Percentiles rank a stretch among this genome's conserved stretches.
Evolutionary conservation across 768 basidiomycete species (phyloP).

Genomic region (Lentinula aciculospora): DNA sequence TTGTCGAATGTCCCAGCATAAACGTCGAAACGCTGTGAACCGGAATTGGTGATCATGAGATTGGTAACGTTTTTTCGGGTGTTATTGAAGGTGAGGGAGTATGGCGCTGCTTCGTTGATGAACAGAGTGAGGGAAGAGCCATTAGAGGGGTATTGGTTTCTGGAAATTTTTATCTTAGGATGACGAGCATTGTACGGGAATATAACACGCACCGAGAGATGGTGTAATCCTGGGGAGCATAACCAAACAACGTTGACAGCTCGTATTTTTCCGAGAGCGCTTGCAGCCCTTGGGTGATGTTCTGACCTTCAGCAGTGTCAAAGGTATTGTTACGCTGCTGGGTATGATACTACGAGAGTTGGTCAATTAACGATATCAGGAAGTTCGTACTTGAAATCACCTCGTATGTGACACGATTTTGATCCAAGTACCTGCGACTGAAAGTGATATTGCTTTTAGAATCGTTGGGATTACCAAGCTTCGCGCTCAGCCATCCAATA

Average conservation of each 20-base stretch:
- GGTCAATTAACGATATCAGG: neutral
- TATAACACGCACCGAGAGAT: slow-evolving; percentile 39
- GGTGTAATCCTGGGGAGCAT: slow-evolving; percentile 72
- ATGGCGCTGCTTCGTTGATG: slow-evolving; percentile 47
- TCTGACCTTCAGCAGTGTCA: slow-evolving; percentile 49
- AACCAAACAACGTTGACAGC: slow-evolving; percentile 59
- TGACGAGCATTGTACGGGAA: neutral
- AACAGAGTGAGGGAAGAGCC: slow-evolving; percentile 56
- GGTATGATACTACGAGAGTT: slow-evolving; percentile 56
- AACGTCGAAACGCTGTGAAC: slow-evolving; percentile 60
- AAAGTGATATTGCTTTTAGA: slow-evolving; percentile 55
- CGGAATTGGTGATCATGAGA: slow-evolving; percentile 62
- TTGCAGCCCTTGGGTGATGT: slow-evolving; percentile 51
- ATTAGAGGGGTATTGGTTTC: slow-evolving; percentile 58
- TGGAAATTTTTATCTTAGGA: slow-evolving; percentile 17
- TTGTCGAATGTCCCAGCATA: slow-evolving; percentile 68
- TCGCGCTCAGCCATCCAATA: slow-evolving; percentile 69
- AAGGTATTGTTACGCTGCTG: slow-evolving; percentile 41
- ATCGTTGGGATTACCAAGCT: slow-evolving; percentile 25
- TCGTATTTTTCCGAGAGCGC: slow-evolving; percentile 54
- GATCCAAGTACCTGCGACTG: slow-evolving; percentile 70
- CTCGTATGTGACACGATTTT: slow-evolving; percentile 74
- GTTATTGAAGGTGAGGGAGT: slow-evolving; percentile 58
- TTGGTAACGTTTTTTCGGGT: slow-evolving; percentile 52
- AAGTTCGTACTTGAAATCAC: slow-evolving; percentile 4